phyloP scores from a whole-genome alignment of 139 green algal species.

The Eudorina sp. region DNA sequence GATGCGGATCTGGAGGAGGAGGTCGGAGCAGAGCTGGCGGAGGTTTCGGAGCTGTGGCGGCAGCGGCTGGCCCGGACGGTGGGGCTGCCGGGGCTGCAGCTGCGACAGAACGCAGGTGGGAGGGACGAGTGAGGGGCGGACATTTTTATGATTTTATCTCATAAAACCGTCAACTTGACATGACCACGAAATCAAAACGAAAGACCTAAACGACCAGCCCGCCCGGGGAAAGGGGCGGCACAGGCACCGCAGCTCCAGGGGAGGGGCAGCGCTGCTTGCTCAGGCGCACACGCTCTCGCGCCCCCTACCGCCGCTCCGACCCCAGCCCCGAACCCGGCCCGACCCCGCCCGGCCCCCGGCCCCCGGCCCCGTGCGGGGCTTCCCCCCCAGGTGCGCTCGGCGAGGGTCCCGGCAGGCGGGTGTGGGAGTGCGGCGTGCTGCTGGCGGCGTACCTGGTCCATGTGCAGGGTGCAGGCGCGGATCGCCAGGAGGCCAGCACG shows the following conservation, averaged over 20 bases:
- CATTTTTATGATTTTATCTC: background rate
- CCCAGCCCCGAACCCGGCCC: too few relatives aligned
- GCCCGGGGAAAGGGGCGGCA: too few relatives aligned
- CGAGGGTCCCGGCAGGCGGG: constrained; percentile 38
- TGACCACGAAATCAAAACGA: too few relatives aligned
- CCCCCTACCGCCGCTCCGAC: too few relatives aligned
- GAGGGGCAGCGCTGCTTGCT: too few relatives aligned
- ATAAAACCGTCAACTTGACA: too few relatives aligned
- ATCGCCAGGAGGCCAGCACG: background rate
- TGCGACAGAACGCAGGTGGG: constrained; percentile 38
- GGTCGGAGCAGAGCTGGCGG: constrained; percentile 30
- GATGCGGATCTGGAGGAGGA: constrained; percentile 20
- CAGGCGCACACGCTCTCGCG: too few relatives aligned
- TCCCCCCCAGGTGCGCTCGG: background rate
- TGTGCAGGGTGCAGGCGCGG: background rate
- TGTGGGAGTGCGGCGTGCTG: constrained; percentile 61
- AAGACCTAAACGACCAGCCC: too few relatives aligned
- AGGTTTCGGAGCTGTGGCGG: constrained; percentile 37
- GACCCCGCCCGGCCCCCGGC: too few relatives aligned
- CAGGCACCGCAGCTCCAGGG: too few relatives aligned
- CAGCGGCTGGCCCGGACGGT: constrained; percentile 40
- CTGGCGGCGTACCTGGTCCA: constrained; percentile 50
- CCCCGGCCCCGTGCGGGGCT: background rate
- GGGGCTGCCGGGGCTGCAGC: constrained; percentile 44
- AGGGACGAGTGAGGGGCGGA: background rate